Evolutionary conservation across 192 early-diverging fungal genomes (phyloP).

Genomic region (Coemansia sp.): DNA sequence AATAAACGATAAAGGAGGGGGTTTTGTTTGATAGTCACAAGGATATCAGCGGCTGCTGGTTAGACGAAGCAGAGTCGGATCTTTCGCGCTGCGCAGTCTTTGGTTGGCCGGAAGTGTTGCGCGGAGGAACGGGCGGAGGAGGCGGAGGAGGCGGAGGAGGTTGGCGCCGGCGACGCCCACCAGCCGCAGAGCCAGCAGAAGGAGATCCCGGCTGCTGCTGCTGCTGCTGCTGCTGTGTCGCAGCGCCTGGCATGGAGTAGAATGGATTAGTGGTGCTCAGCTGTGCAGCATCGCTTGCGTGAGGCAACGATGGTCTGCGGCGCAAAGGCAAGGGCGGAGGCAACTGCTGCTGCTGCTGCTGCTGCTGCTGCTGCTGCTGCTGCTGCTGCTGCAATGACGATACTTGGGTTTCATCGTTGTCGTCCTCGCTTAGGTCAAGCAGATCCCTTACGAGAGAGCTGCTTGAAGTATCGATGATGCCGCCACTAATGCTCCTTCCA

Average conservation of each 20-base stretch:
- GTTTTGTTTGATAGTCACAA: constrained; percentile 7
- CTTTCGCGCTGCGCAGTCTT: constrained; percentile 4
- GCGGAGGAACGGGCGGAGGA: background rate
- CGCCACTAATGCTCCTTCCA: background rate
- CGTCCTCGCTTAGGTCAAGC: background rate
- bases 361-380: background rate
- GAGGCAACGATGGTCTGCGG: constrained; percentile 6
- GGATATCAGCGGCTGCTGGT: constrained; percentile 10
- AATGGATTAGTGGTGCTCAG: constrained; percentile 19
- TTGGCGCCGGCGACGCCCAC: constrained; percentile 21
- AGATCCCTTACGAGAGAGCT: background rate
- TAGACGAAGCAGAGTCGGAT: background rate
- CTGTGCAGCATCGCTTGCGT: background rate
- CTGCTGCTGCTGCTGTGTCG: background rate
- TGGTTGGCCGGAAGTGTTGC: background rate
- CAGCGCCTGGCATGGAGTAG: background rate
- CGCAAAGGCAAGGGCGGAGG: constrained; percentile 1
- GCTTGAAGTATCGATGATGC: background rate
- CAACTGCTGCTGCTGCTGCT: background rate
- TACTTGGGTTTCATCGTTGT: background rate
- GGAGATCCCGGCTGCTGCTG: background rate
- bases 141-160: constrained; percentile 40
- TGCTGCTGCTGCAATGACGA: background rate
- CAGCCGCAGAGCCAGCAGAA: background rate
- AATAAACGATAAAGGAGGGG: background rate